phyloP scores from a whole-genome alignment of 2,329 filamentous ascomycete genomes.

The Ceratocystis colombiana region DNA sequence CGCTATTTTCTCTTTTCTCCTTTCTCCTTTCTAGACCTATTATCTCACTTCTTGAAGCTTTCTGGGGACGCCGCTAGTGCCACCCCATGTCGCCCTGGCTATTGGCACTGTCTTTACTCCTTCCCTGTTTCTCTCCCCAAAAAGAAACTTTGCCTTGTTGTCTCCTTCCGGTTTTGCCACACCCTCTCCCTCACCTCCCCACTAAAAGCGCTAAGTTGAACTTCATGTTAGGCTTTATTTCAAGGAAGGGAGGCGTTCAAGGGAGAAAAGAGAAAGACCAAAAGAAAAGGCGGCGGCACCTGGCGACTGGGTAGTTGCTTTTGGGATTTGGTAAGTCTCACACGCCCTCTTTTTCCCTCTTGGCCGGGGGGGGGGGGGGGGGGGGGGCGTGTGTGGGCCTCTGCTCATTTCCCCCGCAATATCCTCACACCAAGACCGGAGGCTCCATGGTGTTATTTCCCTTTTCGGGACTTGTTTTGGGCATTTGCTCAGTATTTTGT shows the following conservation, averaged over 20 bases:
- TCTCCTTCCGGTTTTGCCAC: conserved; percentile 1
- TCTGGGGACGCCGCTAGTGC: conserved; percentile 3
- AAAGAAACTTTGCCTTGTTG: conserved; percentile 5
- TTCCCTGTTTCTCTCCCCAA: background rate
- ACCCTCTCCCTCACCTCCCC: background rate
- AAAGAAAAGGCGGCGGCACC: background rate
- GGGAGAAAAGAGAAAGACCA: background rate
- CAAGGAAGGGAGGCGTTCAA: background rate
- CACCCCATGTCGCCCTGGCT: background rate
- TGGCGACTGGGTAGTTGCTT: conserved; percentile 1
- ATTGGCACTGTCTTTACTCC: background rate
- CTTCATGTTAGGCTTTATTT: background rate
- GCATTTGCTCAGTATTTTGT: background rate
- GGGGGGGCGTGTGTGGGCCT: conserved; percentile 3
- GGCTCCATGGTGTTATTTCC: conserved; percentile 13
- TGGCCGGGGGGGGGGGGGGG: too few relatives aligned
- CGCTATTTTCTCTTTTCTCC: background rate
- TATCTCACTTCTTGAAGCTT: too few relatives aligned
- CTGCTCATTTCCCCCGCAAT: conserved; percentile 21
- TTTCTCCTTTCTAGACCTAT: background rate
- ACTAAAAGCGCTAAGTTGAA: background rate
- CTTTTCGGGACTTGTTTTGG: conserved; percentile 11
- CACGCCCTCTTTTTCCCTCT: background rate
- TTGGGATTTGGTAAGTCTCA: background rate
- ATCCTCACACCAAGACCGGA: conserved; percentile 14